Evolutionary conservation across 2,329 filamentous ascomycete species (phyloP), one percentile per base, ranked within the genome.

Genomic region (Aspergillus pseudotamarii): DNA sequence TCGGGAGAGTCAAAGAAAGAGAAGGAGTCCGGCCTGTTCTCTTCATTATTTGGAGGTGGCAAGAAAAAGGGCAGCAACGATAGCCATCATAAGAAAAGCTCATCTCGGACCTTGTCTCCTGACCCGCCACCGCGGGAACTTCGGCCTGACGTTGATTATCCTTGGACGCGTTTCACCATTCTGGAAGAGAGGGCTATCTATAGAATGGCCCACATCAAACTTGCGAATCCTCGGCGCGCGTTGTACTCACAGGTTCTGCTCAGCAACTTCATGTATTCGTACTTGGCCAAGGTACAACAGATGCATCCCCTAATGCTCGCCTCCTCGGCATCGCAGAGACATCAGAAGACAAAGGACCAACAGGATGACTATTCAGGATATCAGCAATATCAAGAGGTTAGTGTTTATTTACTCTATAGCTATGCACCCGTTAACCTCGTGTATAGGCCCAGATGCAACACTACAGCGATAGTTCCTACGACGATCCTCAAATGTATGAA

Each of bases 201-300:
- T 79, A 89, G 95, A 65, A 97, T 99, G 92, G 95, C 95, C 21
- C 95, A 99, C 76, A 96, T 98, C 80, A 99, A 99, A 79, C 87
- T 99, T 65, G 95, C 95, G n/a, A 98, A 99, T 75, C 95, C 95
- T 43, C 89, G 94, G 51, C 90, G 95, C 61, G 91, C 94, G 46
- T 81, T 99, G 58, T 91, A 96, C 74, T 97, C 94, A 64, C 95
- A 99, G 78, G 95, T 99, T 26, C 84, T 99, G 63, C 86, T 99
- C 69, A 97, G 94, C 80, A 99, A 99, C 78, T 99, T 99, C 79
- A 99, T 99, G 95, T 99, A 99, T 81, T 95, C 93, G 62, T 99
- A 99, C 77, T 86, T 99, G 68, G 95, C 95, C 66, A 99, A 98
- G 78, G 95, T 99, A 53, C 95, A 99, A 80, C 93, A 96, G 73